Conservation (phyloP, 768 basidiomycete genomes). For the Coprinopsis cinerea region DNA sequence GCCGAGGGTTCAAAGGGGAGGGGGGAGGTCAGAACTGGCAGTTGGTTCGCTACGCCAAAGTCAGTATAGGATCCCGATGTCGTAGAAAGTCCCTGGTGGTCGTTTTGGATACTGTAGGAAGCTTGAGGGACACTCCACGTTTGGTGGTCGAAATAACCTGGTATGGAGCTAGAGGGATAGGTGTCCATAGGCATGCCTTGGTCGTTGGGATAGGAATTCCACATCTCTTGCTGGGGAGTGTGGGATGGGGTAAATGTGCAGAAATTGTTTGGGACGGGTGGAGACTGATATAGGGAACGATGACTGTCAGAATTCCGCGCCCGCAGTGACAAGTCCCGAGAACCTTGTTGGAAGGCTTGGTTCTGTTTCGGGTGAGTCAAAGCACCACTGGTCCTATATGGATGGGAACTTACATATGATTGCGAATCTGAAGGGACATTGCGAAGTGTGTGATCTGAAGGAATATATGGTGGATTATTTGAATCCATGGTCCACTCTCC, state of each 20-base stretch:
- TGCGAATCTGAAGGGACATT: background rate
- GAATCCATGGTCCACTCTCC: too few relatives aligned
- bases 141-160: background rate
- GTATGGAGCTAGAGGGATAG: background rate
- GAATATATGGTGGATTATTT: too few relatives aligned
- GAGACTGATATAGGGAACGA: background rate
- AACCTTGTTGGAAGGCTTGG: background rate
- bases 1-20: background rate
- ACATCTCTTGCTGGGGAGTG: background rate
- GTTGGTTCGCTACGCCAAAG: background rate
- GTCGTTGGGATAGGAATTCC: background rate
- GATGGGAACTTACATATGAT: background rate
- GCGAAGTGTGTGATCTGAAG: too few relatives aligned
- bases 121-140: background rate
- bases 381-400: background rate
- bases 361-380: conserved; percentile 1
- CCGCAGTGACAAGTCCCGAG: background rate
- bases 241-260: background rate
- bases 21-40: background rate
- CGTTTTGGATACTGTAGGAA: background rate
- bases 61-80: too few relatives aligned
- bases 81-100: too few relatives aligned
- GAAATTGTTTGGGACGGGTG: background rate
- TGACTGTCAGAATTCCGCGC: conserved; percentile 1
- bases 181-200: background rate